A percentile compares a stretch with the other conserved stretches of the same genome.
phyloP scores from a whole-genome alignment of 179 eudicot species.

The Camellia oleifera region DNA sequence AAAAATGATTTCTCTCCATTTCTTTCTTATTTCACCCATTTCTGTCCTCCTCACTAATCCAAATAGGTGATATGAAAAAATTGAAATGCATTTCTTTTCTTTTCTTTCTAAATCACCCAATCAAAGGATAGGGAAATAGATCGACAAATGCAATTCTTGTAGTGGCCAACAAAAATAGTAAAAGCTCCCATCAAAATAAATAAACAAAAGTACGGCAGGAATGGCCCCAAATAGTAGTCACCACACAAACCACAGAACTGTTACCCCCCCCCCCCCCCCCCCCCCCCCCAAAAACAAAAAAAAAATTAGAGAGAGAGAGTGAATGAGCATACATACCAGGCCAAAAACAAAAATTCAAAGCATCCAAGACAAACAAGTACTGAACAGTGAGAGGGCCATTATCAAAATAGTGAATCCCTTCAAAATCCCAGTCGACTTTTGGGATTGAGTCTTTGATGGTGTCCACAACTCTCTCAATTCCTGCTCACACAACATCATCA shows the following conservation, averaged over 20 bases:
- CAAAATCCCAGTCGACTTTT: constrained; percentile 80
- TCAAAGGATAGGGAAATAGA: background rate
- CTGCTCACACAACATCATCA: constrained; percentile 28
- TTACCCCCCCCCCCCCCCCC: background rate
- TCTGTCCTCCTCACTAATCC: too few species aligned
- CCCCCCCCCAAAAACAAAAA: background rate
- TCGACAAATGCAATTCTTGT: background rate
- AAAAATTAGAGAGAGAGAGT: background rate
- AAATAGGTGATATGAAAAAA: too few species aligned
- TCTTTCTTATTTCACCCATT: too few species aligned
- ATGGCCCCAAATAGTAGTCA: background rate
- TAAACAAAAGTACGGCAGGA: background rate
- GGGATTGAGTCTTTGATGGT: constrained; percentile 57
- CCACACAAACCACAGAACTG: background rate
- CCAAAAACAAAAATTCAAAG: constrained; percentile 78
- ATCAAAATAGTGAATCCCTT: constrained; percentile 80
- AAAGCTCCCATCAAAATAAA: background rate
- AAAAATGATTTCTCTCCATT: too few species aligned
- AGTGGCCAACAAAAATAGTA: background rate
- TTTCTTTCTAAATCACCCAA: too few species aligned
- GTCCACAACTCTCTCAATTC: constrained; percentile 70
- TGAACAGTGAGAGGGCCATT: constrained; percentile 75
- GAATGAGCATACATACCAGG: constrained; percentile 41
- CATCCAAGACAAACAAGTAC: constrained; percentile 68
- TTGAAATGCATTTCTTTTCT: too few species aligned